These are phyloP conservation scores for Hymenoscyphus repandus DNA, from an alignment of 2,329 filamentous ascomycete genomes.

Conservation along the genomic window DNA sequence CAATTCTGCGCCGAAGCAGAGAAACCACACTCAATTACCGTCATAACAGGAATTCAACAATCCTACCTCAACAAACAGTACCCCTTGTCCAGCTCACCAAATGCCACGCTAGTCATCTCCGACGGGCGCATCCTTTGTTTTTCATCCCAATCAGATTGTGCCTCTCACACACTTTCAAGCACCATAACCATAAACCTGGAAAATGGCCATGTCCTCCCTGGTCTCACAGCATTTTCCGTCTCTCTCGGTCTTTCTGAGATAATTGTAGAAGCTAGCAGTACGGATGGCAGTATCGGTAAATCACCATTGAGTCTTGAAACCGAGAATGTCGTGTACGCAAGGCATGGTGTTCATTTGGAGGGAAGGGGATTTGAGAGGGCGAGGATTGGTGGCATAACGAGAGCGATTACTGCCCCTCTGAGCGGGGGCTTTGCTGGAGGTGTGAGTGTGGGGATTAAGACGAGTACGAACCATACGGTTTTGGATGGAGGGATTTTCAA, in stretches of 20 bases:
- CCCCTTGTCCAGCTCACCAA: conserved; percentile 9
- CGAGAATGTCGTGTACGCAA: conserved; percentile 34
- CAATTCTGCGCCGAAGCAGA: conserved; percentile 25
- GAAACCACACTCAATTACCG: conserved; percentile 25
- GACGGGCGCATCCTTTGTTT: conserved; percentile 39
- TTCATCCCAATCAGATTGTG: conserved; percentile 29
- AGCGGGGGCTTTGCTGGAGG: conserved; percentile 33
- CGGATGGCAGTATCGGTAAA: conserved; percentile 39
- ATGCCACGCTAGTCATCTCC: conserved; percentile 36
- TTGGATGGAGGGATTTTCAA: conserved; percentile 38
- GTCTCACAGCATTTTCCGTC: conserved; percentile 44
- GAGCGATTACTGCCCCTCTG: conserved; percentile 37
- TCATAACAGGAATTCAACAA: conserved; percentile 35
- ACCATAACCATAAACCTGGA: conserved; percentile 30
- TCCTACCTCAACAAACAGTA: conserved; percentile 32
- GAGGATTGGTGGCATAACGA: conserved; percentile 40
- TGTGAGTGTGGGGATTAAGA: conserved; percentile 39
- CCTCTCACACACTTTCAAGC: conserved; percentile 19
- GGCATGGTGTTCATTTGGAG: conserved; percentile 38
- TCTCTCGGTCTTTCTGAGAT: conserved; percentile 48
- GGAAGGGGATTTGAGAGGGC: conserved; percentile 38
- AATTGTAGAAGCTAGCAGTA: conserved; percentile 37
- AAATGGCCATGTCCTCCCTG: conserved; percentile 44
- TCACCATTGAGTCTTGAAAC: conserved; percentile 24
- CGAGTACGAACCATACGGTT: conserved; percentile 34